A percentile compares a stretch with the other conserved stretches of the same genome.
phyloP scores from a whole-genome alignment of 2,329 filamentous ascomycete genomes.

The Fusarium oligoseptatum region DNA sequence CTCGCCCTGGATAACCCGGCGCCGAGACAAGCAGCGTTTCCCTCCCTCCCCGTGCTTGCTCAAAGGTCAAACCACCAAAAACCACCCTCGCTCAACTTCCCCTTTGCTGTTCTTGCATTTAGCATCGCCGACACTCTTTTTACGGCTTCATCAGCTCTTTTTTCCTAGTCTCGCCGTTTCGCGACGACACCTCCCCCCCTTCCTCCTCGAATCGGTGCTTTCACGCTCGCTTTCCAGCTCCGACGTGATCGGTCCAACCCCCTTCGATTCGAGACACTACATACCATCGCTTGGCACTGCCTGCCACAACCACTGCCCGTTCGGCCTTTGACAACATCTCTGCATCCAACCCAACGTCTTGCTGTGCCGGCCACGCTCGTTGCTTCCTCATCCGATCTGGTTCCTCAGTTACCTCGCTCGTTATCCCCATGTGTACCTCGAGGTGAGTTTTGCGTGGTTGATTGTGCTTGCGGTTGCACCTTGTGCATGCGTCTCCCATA shows the following conservation, averaged over 20 bases:
- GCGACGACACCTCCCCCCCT: slow-evolving; percentile 20
- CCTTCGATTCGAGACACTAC: slow-evolving; percentile 18
- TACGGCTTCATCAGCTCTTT: slow-evolving; percentile 35
- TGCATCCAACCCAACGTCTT: slow-evolving; percentile 25
- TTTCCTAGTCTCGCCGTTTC: slow-evolving; percentile 29
- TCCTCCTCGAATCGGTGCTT: slow-evolving; percentile 26
- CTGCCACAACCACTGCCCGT: slow-evolving; percentile 28
- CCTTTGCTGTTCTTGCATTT: slow-evolving; percentile 43
- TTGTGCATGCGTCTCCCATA: slow-evolving; percentile 1
- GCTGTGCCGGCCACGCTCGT: slow-evolving; percentile 44
- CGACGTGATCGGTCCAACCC: slow-evolving; percentile 31
- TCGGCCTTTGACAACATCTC: slow-evolving; percentile 28
- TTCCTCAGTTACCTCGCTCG: slow-evolving; percentile 18
- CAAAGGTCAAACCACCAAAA: slow-evolving; percentile 43
- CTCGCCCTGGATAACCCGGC: slow-evolving; percentile 44
- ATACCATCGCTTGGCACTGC: slow-evolving; percentile 23
- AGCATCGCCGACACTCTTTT: slow-evolving; percentile 46
- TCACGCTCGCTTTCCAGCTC: slow-evolving; percentile 20
- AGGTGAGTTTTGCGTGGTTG: slow-evolving; percentile 36
- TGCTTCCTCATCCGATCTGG: slow-evolving; percentile 22
- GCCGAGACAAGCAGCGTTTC: slow-evolving; percentile 46
- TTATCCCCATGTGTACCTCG: slow-evolving; percentile 41
- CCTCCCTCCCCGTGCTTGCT: slow-evolving; percentile 34
- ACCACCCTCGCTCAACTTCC: slow-evolving; percentile 33
- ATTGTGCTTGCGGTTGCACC: not conserved